Evolutionary conservation across 2,329 filamentous ascomycete genomes (phyloP).

Genomic region (Cordyceps farinosa): DNA sequence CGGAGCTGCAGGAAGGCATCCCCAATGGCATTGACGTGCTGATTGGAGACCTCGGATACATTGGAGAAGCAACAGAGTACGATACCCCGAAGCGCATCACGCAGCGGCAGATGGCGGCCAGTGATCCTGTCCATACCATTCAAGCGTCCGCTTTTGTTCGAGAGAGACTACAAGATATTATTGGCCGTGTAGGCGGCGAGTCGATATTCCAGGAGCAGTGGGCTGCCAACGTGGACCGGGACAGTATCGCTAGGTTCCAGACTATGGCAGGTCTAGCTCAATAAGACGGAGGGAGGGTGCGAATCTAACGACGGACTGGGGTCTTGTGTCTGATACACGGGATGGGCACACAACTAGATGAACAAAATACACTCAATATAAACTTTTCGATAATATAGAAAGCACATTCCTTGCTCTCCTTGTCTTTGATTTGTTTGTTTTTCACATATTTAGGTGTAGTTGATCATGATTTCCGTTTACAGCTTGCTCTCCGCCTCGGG

Average conservation of each 20-base stretch:
- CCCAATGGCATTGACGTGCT: conserved; percentile 50
- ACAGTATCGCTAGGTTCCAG: conserved; percentile 64
- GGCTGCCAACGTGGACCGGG: conserved; percentile 70
- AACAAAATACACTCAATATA: conserved; percentile 2
- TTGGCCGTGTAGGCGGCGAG: conserved; percentile 61
- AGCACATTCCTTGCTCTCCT: background rate
- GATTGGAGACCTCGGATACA: conserved; percentile 38
- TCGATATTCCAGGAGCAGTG: conserved; percentile 64
- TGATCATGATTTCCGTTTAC: conserved; percentile 27
- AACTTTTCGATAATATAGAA: conserved; percentile 2
- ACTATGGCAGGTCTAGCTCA: conserved; percentile 27
- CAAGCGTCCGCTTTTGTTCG: conserved; percentile 62
- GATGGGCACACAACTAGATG: conserved; percentile 9
- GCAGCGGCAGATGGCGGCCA: conserved; percentile 50
- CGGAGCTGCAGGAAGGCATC: conserved; percentile 60
- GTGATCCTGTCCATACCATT: conserved; percentile 66
- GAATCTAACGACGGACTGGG: conserved; percentile 17
- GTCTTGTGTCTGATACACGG: background rate
- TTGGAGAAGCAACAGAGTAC: conserved; percentile 44
- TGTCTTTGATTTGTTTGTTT: background rate
- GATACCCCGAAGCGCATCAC: conserved; percentile 53
- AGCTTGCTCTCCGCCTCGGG: conserved; percentile 60
- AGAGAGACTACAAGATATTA: conserved; percentile 55
- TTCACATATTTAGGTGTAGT: background rate
- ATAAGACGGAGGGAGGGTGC: conserved; percentile 11